These are phyloP conservation scores for Rhizoclosmatium sp. DNA, from an alignment of 192 early-diverging fungal species.

Conservation along the genomic window DNA sequence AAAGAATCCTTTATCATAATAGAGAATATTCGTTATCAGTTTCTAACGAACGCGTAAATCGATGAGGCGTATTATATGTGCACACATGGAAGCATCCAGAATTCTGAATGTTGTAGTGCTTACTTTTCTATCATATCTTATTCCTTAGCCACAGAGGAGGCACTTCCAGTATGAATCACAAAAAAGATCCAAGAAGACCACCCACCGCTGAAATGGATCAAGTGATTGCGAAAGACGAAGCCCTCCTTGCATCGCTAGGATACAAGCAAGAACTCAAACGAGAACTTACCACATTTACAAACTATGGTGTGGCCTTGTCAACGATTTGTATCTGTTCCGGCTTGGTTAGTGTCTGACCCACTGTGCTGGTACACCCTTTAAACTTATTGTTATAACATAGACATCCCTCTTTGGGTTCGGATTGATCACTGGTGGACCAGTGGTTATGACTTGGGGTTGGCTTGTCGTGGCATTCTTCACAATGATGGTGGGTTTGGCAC, in stretches of 20 bases:
- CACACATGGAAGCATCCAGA: no score
- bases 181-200: neutral
- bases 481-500: conserved; percentile 30
- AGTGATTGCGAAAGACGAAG: conserved; percentile 28
- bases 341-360: neutral
- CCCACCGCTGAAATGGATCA: no score
- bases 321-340: conserved; percentile 47
- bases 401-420: conserved; percentile 38
- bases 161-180: neutral
- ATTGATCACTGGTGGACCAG: conserved; percentile 46
- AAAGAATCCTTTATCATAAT: no score
- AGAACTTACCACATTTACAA: conserved; percentile 43
- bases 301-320: conserved; percentile 43
- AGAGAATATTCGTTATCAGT: no score
- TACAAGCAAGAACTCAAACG: conserved; percentile 54
- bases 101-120: no score
- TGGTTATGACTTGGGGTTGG: conserved; percentile 50
- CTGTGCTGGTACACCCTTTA: no score
- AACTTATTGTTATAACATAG: no score
- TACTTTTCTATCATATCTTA: neutral
- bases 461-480: conserved; percentile 39
- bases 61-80: no score
- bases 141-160: neutral
- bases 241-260: conserved; percentile 42
- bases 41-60: no score